Percentiles rank a stretch among this genome's conserved stretches.
phyloP scores from a whole-genome alignment of 768 basidiomycete species.

The Tremella mesenterica region DNA sequence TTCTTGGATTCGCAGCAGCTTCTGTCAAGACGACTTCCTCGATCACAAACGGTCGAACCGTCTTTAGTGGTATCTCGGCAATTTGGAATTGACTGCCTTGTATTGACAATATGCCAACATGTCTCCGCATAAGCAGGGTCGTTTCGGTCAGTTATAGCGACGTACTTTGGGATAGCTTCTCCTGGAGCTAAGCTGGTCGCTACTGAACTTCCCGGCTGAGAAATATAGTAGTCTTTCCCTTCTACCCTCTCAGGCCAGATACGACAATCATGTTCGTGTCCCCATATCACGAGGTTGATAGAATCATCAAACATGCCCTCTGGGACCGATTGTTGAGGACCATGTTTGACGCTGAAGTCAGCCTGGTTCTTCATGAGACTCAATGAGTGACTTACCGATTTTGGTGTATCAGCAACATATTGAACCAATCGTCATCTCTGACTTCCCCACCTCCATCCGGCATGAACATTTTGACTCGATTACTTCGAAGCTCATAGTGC shows the following conservation, averaged over 20 bases:
- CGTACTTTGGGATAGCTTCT: conserved; percentile 81
- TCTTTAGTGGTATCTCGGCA: conserved; percentile 75
- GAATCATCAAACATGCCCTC: conserved; percentile 96
- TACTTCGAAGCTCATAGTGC: conserved; percentile 90
- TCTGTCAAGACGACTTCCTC: conserved; percentile 70
- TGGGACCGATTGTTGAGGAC: conserved; percentile 86
- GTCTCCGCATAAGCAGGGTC: conserved; percentile 51
- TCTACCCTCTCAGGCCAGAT: conserved; percentile 83
- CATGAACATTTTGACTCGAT: conserved; percentile 93
- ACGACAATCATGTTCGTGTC: conserved; percentile 96
- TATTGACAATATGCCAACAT: conserved; percentile 80
- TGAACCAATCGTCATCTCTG: conserved; percentile 67
- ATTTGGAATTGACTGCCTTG: conserved; percentile 80
- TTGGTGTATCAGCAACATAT: conserved; percentile 85
- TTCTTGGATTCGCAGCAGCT: conserved; percentile 63
- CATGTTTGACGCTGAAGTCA: conserved; percentile 70
- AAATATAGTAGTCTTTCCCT: conserved; percentile 81
- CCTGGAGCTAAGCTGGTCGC: conserved; percentile 92
- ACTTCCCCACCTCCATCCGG: conserved; percentile 72
- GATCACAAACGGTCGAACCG: conserved; percentile 87
- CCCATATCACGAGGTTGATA: conserved; percentile 90
- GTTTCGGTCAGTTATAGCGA: neutral
- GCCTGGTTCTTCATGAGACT: neutral
- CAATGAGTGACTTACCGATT: conserved; percentile 59
- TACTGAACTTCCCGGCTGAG: conserved; percentile 89